A percentile compares a stretch with the other conserved stretches of the same genome.
Conservation (phyloP, 345 rosid genomes). For the Citrus mangshanensis region DNA sequence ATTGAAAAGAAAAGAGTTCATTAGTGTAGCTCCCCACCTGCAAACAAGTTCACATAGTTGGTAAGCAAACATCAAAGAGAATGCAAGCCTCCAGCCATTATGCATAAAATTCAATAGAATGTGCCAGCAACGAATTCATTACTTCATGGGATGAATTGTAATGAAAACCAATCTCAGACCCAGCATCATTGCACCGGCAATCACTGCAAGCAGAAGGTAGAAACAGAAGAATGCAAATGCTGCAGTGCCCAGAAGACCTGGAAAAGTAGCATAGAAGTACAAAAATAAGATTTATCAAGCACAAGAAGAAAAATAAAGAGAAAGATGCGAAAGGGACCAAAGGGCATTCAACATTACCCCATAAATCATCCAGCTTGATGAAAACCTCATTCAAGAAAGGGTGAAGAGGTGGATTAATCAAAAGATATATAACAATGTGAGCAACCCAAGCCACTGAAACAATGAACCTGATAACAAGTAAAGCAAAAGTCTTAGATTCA, state of each 20-base stretch:
- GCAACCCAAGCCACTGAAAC: conserved; percentile 97
- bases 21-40: conserved; percentile 99
- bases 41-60: conserved; percentile 16
- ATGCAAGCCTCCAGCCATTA: neutral
- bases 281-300: conserved; percentile 12
- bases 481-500: neutral
- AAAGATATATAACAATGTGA: conserved; percentile 83
- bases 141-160: conserved; percentile 98
- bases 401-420: conserved; percentile 83
- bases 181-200: conserved; percentile 98
- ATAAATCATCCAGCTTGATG: conserved; percentile 88
- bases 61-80: conserved; percentile 27
- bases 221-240: conserved; percentile 98
- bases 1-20: conserved; percentile 99
- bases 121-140: conserved; percentile 21
- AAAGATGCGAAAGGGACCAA: conserved; percentile 1
- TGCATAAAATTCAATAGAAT: conserved; percentile 7
- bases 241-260: conserved; percentile 93
- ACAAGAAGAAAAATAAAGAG: neutral
- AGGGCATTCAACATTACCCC: conserved; percentile 59
- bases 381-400: conserved; percentile 94
- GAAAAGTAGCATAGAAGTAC: conserved; percentile 15
- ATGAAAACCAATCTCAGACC: conserved; percentile 87
- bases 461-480: conserved; percentile 51
- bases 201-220: conserved; percentile 87